A percentile compares a stretch with the other conserved stretches of the same genome.
phyloP scores from a whole-genome alignment of 345 rosid species.

The Eucalyptus curtisii region DNA sequence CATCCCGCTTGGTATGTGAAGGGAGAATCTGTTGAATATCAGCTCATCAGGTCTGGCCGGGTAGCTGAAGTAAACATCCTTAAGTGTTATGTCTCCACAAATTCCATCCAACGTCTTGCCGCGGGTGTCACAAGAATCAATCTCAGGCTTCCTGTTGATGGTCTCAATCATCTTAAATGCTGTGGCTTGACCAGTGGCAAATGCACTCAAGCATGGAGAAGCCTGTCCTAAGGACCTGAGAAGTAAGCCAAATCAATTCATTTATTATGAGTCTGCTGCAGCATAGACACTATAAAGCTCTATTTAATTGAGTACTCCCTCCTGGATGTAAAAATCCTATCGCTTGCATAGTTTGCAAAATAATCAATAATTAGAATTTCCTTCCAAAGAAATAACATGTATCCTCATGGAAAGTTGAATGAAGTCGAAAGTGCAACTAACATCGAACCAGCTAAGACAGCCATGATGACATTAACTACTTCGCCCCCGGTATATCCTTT shows the following conservation, averaged over 20 bases:
- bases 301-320: background rate
- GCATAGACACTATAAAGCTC: background rate
- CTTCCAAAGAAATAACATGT: background rate
- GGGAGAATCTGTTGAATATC: constrained; percentile 14
- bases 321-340: background rate
- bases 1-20: constrained; percentile 8
- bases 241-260: background rate
- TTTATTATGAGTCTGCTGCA: background rate
- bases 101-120: constrained; percentile 12
- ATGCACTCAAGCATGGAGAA: constrained; percentile 19
- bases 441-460: constrained; percentile 28
- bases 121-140: constrained; percentile 9
- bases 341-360: background rate
- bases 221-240: constrained; percentile 32
- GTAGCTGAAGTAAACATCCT: constrained; percentile 18
- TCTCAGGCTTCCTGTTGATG: constrained; percentile 13
- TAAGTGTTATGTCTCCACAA: constrained; percentile 14
- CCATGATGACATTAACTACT: constrained; percentile 20
- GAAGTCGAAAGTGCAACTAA: constrained; percentile 1
- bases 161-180: constrained; percentile 28
- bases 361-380: background rate
- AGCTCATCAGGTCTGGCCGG: constrained; percentile 28
- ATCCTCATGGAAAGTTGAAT: background rate
- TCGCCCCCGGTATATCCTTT: constrained; percentile 20
- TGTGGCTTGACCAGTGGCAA: constrained; percentile 22